Base-by-base conservation (phyloP, 345 rosid genomes). In the Eucalyptus viminalis region DNA sequence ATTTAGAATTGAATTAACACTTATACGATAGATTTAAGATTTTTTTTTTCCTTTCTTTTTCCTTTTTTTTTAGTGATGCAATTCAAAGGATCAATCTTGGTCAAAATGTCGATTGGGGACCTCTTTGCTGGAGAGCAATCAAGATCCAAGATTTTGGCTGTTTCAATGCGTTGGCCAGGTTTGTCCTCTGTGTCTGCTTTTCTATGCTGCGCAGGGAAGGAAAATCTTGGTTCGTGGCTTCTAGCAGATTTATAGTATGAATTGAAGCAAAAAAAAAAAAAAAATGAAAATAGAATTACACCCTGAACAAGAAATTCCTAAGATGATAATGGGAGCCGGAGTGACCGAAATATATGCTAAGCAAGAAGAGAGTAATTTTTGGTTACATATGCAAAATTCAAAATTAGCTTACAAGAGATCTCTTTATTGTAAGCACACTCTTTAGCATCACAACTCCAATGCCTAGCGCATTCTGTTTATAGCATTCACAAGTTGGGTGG, bases 11-110 rank as follows among this genome's bases (percentile, higher is more conserved):
- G 3, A 22, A 22, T 24, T 56, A 3, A 56, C 0, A 9, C 0
- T 0, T 22, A 56, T 56, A 0, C 0, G 2, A 22, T 56, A 56
- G 0, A 0, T 10, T 56, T 56, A 56, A 56, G 1, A 56, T 5
- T 0, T 5, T 22, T 2, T 56, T 51, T 16, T 54, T 24, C 0
- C 5, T 2, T 56, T 9, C 3, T 56, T 24, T 56, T 29, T 22
- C 6, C 1, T 1, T 11, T 10, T 10, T 9, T 56, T 56, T 56
- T 0, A 24, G 62, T 56, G 2, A 25, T 56, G 6, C 14, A 11
- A 25, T 56, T 25, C 0, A 56, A 56, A 3, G 0, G 29, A 56
- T 24, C 14, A 9, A 22, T 56, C 62, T 24, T 2, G 3, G 29
- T 56, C 13, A 56, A 56, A 24, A 56, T 56, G 14, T 24, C 14